phyloP scores from a whole-genome alignment of 441 rosid genomes.

The Brassica hybrid region DNA sequence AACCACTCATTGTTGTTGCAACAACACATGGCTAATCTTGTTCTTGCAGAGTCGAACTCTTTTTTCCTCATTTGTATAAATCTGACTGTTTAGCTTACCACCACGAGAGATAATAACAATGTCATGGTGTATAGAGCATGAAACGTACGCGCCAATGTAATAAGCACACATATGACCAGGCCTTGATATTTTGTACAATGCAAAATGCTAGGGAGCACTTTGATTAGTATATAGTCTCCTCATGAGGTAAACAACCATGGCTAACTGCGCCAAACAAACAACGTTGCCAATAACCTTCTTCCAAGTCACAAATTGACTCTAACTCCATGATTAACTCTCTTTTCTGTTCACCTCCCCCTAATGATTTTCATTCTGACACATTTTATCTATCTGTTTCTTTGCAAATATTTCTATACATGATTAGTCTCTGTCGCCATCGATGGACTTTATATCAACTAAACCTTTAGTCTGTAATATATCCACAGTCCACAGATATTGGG shows the following conservation, averaged over 20 bases:
- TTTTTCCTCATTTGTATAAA: neutral
- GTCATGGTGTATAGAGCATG: neutral
- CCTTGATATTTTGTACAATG: neutral
- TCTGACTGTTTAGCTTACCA: neutral
- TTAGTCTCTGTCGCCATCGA: neutral
- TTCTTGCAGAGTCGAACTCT: neutral
- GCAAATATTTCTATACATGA: neutral
- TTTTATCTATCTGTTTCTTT: neutral
- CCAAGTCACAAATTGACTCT: neutral
- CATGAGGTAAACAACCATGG: neutral
- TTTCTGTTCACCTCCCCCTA: neutral
- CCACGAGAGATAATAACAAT: conserved; percentile 2
- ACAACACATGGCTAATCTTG: neutral
- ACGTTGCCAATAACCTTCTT: neutral
- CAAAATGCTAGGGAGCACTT: neutral
- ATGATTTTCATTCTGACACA: neutral
- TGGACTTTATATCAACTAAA: neutral
- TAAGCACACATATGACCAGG: neutral
- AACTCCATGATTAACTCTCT: neutral
- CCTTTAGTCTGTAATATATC: neutral
- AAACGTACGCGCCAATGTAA: neutral
- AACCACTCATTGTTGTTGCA: neutral
- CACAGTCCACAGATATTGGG: neutral
- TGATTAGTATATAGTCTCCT: neutral
- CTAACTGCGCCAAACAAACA: neutral